Evolutionary conservation across 257 asterid species (phyloP).

Genomic region (Lantana camara): DNA sequence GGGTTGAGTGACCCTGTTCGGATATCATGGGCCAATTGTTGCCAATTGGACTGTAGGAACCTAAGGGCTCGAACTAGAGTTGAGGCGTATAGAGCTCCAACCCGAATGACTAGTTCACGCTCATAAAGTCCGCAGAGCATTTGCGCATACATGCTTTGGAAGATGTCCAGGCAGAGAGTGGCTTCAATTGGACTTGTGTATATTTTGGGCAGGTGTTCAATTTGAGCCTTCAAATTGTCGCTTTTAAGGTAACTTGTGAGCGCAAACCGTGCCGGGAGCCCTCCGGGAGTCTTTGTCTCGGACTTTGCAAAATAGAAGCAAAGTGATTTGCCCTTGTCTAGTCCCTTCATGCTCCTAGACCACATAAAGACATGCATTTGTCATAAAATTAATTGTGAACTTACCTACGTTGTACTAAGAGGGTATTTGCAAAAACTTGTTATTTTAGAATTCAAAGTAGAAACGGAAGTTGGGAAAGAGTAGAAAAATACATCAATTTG

Average conservation of each 20-base stretch:
- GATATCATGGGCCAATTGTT: slow-evolving; percentile 29
- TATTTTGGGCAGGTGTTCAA: slow-evolving; percentile 13
- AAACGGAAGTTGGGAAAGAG: too few species aligned
- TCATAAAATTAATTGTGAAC: too few species aligned
- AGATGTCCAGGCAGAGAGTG: slow-evolving; percentile 24
- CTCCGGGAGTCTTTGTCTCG: slow-evolving; percentile 33
- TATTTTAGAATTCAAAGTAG: too few species aligned
- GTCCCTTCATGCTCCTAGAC: slow-evolving; percentile 29
- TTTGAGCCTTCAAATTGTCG: slow-evolving; percentile 20
- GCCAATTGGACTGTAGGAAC: slow-evolving; percentile 36
- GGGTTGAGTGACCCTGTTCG: slow-evolving; percentile 37
- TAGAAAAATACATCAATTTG: too few species aligned
- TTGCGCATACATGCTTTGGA: slow-evolving; percentile 40
- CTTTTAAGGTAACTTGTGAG: slow-evolving; percentile 27
- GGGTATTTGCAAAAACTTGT: too few species aligned
- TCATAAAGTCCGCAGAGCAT: slow-evolving; percentile 41
- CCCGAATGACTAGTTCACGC: slow-evolving; percentile 28
- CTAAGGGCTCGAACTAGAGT: slow-evolving; percentile 28
- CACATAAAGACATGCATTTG: not conserved
- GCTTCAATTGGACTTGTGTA: slow-evolving; percentile 33
- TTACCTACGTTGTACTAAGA: too few species aligned
- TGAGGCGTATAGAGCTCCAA: slow-evolving; percentile 28
- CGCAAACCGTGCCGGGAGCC: slow-evolving; percentile 22
- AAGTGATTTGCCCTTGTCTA: slow-evolving; percentile 31
- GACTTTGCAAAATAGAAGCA: slow-evolving; percentile 22